These are phyloP conservation scores for Fusarium nodosum DNA, from an alignment of 2,329 filamentous ascomycete species.

Conservation along the genomic window DNA sequence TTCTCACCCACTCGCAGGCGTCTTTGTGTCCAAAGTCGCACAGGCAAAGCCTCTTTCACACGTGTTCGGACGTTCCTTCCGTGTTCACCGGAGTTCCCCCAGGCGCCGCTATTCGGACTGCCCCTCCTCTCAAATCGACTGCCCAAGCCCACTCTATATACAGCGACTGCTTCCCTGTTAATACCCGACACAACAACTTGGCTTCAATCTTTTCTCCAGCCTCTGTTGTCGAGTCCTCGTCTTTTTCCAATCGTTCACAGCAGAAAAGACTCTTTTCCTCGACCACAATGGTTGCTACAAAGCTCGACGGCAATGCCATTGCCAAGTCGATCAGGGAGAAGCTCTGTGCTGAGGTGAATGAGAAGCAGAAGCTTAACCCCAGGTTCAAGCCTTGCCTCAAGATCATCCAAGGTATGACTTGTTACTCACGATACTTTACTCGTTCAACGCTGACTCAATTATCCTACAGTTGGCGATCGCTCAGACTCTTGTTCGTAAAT, in stretches of 20 bases:
- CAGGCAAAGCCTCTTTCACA: constrained; percentile 34
- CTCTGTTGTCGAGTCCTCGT: constrained; percentile 31
- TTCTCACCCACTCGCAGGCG: constrained; percentile 33
- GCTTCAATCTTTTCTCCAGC: constrained; percentile 35
- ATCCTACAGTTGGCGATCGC: constrained; percentile 81
- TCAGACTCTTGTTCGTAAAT: constrained; percentile 82
- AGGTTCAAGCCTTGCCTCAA: constrained; percentile 90
- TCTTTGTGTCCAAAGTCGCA: constrained; percentile 32
- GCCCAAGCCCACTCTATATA: constrained; percentile 43
- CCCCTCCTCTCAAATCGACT: constrained; percentile 45
- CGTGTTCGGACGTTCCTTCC: constrained; percentile 47
- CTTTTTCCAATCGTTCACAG: constrained; percentile 11
- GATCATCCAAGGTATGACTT: constrained; percentile 86
- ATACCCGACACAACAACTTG: constrained; percentile 32
- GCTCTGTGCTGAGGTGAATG: constrained; percentile 82
- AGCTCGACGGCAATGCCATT: constrained; percentile 96
- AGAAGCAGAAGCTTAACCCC: constrained; percentile 85
- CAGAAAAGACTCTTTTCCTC: constrained; percentile 58
- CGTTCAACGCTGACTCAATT: constrained; percentile 44
- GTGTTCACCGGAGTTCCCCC: constrained; percentile 36
- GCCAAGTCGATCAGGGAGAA: constrained; percentile 90
- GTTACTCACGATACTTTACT: constrained; percentile 17
- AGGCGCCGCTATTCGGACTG: constrained; percentile 42
- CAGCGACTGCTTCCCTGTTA: constrained; percentile 35
- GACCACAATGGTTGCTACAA: constrained; percentile 84